phyloP scores from a whole-genome alignment of 441 rosid species.

The Aleurites moluccanus region DNA sequence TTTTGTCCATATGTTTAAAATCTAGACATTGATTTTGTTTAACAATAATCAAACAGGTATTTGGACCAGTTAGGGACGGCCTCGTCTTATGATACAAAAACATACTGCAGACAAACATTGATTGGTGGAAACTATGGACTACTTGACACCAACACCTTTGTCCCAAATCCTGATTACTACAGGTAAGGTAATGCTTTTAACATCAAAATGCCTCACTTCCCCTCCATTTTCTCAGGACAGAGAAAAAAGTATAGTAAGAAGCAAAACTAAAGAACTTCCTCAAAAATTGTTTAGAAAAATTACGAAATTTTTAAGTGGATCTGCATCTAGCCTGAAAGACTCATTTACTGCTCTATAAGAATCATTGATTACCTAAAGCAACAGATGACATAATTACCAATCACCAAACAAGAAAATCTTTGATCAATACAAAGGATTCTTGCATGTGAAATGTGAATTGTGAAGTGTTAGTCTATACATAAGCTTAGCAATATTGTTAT shows the following conservation, averaged over 20 bases:
- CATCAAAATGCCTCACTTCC: neutral
- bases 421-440: neutral
- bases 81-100: constrained; percentile 64
- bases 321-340: neutral
- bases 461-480: neutral
- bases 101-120: constrained; percentile 86
- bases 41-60: constrained; percentile 51
- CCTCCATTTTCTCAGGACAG: too few species aligned
- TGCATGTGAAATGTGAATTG: neutral
- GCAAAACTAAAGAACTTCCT: too few species aligned
- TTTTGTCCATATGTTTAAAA: neutral
- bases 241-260: too few species aligned
- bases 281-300: neutral
- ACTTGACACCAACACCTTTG: constrained; percentile 64
- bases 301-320: neutral
- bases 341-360: neutral
- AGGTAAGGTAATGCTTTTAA: constrained; percentile 43
- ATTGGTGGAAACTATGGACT: constrained; percentile 92
- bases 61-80: constrained; percentile 95
- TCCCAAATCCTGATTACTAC: constrained; percentile 93
- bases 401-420: neutral
- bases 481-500: neutral
- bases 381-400: neutral
- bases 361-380: neutral
- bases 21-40: neutral